Conservation (phyloP, 179 eudicot genomes). For the Patellifolia procumbens region DNA sequence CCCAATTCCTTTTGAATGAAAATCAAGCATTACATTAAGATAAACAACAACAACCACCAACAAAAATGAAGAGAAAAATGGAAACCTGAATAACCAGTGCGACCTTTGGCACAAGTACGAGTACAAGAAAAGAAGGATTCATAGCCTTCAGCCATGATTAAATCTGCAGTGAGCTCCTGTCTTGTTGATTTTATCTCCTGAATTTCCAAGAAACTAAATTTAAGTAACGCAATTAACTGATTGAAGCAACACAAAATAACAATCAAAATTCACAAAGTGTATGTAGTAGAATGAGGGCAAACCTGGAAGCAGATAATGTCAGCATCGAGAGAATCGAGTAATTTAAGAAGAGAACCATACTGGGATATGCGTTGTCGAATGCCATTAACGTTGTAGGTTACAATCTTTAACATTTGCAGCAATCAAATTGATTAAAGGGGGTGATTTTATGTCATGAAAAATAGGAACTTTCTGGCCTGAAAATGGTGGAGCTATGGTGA, state of each 20-base stretch:
- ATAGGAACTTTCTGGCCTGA: neutral
- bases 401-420: constrained; percentile 67
- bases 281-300: neutral
- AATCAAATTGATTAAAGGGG: neutral
- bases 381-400: constrained; percentile 93
- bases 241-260: neutral
- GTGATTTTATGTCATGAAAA: neutral
- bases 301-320: constrained; percentile 96
- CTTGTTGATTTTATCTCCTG: constrained; percentile 86
- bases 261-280: neutral
- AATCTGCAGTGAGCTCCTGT: constrained; percentile 77
- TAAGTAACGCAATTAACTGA: neutral
- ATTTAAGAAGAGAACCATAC: constrained; percentile 82
- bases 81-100: constrained; percentile 83
- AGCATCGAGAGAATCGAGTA: constrained; percentile 81
- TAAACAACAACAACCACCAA: neutral
- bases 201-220: constrained; percentile 11
- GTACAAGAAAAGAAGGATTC: constrained; percentile 97
- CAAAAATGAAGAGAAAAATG: neutral
- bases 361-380: constrained; percentile 80
- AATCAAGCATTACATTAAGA: neutral
- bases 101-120: constrained; percentile 73
- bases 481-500: neutral
- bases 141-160: constrained; percentile 83
- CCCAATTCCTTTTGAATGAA: neutral